A percentile compares a stretch with the other conserved stretches of the same genome.
Evolutionary conservation across 164 flowering plant genomes (phyloP).

Genomic region (Stephania cephalantha): DNA sequence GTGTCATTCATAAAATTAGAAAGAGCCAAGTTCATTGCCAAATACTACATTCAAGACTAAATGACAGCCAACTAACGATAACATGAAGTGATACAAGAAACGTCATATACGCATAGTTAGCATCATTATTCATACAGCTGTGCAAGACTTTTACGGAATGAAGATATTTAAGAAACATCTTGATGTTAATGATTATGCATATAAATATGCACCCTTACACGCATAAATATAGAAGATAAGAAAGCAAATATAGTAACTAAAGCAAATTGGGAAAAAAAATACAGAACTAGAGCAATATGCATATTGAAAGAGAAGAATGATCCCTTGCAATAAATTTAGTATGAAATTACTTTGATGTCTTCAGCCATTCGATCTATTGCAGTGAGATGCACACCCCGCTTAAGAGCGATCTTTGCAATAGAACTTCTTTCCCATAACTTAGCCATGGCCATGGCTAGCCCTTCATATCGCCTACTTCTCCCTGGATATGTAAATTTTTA

Average conservation of each 20-base stretch:
- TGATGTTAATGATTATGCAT: too few species aligned
- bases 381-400: constrained; percentile 88
- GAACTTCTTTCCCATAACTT: constrained; percentile 87
- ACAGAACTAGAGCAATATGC: not conserved
- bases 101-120: too few species aligned
- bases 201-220: too few species aligned
- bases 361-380: constrained; percentile 95
- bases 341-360: constrained; percentile 63
- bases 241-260: not conserved
- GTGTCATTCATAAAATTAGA: too few species aligned
- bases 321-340: not conserved
- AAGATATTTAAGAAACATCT: too few species aligned
- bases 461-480: constrained; percentile 88
- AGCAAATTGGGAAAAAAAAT: not conserved
- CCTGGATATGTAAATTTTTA: constrained; percentile 36
- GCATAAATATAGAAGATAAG: not conserved
- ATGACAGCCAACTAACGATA: too few species aligned
- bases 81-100: too few species aligned
- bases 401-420: constrained; percentile 80
- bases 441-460: constrained; percentile 77
- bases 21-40: too few species aligned
- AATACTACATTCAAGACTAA: too few species aligned
- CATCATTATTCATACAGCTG: too few species aligned
- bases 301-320: constrained; percentile 1
- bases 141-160: too few species aligned